Evolutionary conservation across 1,284 basidiomycete species (phyloP), one percentile per base, ranked within the genome.

Genomic region (Apiotrichum veenhuisii): DNA sequence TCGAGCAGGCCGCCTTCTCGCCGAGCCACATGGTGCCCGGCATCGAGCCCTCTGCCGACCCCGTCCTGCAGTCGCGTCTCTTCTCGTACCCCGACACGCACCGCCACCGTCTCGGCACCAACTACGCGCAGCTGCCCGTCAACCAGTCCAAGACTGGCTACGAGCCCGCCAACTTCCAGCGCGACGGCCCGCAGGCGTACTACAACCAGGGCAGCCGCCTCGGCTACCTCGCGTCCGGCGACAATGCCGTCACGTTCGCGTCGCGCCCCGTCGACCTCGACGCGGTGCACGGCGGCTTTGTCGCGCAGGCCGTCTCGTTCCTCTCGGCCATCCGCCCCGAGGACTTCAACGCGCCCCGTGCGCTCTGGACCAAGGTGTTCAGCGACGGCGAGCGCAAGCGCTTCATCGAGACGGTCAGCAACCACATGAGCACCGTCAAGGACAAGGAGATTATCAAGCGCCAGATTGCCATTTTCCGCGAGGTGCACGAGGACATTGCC

Each of bases 51-150:
- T 87, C 87, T 18, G 84, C 86, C 37, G 93, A 96, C 77, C 93
- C 93, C 18, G 88, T 96, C 60, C 82, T 96, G 62, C 93, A 96
- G 76, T 87, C 87, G 27, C 89, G 93, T 61, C 83, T 96, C 41
- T 96, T 95, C 85, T 91, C 90, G 12, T 97, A 97, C 82, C 89
- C 91, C 5, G 93, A 96, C 75, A 90, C 93, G 9, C 92, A 95
- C 76, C 85, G 91, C 60, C 87, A 93, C 80, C 86, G 77, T 27
- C 67, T 75, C 55, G 70, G 71, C 25, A 59, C 77, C 58, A 96
- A 96, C 82, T 94, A 95, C 80, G 76, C 86, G 68, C 90, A 95
- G 73, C 80, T 97, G 15, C 92, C 92, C 5, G 87, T 94, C 72
- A 96, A 97, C 74, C 82, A 83, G n/a, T 86, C 89, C 2, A 70